Evolutionary conservation across 305 asterid species (phyloP), one percentile per base, ranked within the genome.

Genomic region (Lippia alba): DNA sequence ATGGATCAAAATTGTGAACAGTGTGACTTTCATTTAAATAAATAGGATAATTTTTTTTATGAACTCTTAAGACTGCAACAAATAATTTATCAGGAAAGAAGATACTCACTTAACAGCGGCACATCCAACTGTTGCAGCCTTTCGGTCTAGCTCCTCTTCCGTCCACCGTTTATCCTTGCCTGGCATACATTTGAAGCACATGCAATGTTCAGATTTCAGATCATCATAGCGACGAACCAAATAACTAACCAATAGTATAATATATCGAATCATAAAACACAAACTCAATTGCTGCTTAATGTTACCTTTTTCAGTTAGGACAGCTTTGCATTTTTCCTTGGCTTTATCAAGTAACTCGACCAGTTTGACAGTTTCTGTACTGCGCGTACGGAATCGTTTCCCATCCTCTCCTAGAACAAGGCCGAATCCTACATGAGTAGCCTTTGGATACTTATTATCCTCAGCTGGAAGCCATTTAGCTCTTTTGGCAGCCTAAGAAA

Each of bases 61-160:
- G 12, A 44, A 56, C 41, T 46, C 24, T 40, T 56, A 48, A 48
- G 40, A 66, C 32, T 5, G 18, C 48, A 67, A 56, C 5, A 46
- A 49, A 24, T 24, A 56, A 18, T 49, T 48, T 61, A 71, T 56
- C 72, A 45, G 59, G 11, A 18, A 51, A 73, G 54, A 36, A 70
- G 73, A 53, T 61, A 74, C 92, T 80, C 74, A 91, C 99, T 94
- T 89, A 53, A 94, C 88, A 76, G 97, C 99, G 32, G 97, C 97
- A 73, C 91, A 94, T 83, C 99, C 99, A 61, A 94, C 82, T 20
- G 97, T 97, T 81, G 91, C 99, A 49, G 97, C 97, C 81, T 90
- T 91, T 79, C 81, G 64, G 51, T 94, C 96, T 34, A 94, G 96
- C 87, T 91, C 99, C 78, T 90, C 97, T 33, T 59, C 84, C 8